Conservation (phyloP, 2,329 filamentous ascomycete genomes). For the Monilinia polystroma region DNA sequence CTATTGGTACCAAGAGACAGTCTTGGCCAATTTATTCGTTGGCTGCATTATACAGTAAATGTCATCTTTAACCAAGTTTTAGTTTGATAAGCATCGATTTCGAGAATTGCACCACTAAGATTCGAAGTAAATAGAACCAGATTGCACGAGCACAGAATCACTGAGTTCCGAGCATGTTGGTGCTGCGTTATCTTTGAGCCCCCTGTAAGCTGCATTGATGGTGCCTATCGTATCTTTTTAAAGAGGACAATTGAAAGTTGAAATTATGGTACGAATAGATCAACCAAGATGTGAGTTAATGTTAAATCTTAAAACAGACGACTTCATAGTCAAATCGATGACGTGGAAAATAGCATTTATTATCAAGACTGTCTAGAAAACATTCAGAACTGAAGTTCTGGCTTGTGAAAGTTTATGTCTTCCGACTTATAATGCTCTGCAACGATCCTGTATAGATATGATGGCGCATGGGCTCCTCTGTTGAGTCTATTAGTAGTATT, state of each 20-base stretch:
- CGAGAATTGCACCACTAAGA: not conserved
- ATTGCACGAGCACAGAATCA: not conserved
- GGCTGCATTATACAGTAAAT: conserved; percentile 1
- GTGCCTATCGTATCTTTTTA: not conserved
- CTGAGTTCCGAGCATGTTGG: not conserved
- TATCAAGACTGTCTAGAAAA: not conserved
- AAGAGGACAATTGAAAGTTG: not conserved
- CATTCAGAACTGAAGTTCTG: conserved; percentile 37
- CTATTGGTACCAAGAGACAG: conserved; percentile 10
- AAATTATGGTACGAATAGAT: not conserved
- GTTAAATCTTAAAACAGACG: not conserved
- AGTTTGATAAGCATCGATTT: not conserved
- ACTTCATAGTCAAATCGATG: not conserved
- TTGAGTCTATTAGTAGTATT: conserved; percentile 26
- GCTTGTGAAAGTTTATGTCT: conserved; percentile 61
- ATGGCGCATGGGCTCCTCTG: conserved; percentile 66
- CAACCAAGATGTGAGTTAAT: not conserved
- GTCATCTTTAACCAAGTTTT: conserved; percentile 1
- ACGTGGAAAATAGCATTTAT: not conserved
- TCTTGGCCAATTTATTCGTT: not conserved
- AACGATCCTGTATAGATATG: conserved; percentile 71
- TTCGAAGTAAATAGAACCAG: not conserved
- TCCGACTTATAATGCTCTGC: conserved; percentile 74
- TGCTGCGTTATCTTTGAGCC: not conserved
- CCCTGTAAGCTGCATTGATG: not conserved